A percentile compares a stretch with the other conserved stretches of the same genome.
phyloP scores from a whole-genome alignment of 768 basidiomycete genomes.

The Boletus coccyginus region DNA sequence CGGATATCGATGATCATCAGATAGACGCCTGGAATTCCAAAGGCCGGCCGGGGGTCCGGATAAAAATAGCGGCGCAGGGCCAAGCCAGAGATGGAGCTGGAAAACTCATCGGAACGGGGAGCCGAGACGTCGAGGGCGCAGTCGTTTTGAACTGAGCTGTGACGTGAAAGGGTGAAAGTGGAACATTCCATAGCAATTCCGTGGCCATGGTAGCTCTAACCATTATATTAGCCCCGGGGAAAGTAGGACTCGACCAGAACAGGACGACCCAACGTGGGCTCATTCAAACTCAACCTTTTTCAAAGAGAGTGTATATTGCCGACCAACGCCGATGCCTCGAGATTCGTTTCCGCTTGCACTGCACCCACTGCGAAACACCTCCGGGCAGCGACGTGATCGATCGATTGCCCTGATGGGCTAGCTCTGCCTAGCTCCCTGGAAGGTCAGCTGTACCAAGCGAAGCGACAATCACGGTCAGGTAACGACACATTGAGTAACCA shows the following conservation, averaged over 20 bases:
- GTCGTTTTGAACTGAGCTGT: not conserved
- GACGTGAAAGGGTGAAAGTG: slow-evolving; percentile 6
- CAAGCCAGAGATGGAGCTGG: not conserved
- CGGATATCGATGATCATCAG: slow-evolving; percentile 8
- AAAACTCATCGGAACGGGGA: not conserved
- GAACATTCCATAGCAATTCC: not conserved
- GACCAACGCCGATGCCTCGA: slow-evolving; percentile 23
- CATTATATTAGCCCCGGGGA: slow-evolving; percentile 13
- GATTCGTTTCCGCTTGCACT: slow-evolving; percentile 21
- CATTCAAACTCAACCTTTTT: slow-evolving; percentile 14
- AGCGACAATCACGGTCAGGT: not conserved
- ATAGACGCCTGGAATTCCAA: slow-evolving; percentile 7
- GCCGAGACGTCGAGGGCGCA: slow-evolving; percentile 1
- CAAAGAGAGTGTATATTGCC: not conserved
- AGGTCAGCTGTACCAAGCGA: not conserved
- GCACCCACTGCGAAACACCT: slow-evolving; percentile 1
- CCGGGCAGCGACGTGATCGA: slow-evolving; percentile 11
- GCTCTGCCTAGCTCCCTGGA: slow-evolving; percentile 4
- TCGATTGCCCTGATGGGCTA: slow-evolving; percentile 3
- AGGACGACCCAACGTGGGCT: slow-evolving; percentile 11
- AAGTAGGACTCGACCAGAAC: slow-evolving; percentile 7
- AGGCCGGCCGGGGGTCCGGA: not conserved
- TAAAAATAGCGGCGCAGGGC: slow-evolving; percentile 1
- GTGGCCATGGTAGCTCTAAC: not conserved
- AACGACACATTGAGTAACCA: too few species aligned